Conservation (phyloP, 495 filamentous ascomycete species). For the Pyrenula aspistea region DNA sequence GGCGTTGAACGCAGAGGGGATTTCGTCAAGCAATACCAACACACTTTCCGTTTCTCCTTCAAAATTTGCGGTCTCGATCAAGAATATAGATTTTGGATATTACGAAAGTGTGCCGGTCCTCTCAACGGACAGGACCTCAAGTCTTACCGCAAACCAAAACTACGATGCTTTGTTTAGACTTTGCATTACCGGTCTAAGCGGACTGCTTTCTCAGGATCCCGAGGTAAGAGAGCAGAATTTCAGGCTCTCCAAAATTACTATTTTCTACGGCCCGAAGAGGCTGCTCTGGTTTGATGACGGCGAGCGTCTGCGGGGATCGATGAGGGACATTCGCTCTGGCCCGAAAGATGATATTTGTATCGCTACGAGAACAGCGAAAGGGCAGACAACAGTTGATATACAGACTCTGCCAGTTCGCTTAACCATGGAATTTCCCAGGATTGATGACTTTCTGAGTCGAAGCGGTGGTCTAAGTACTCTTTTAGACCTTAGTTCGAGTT, state of each 20-base stretch:
- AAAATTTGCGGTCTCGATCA: not conserved
- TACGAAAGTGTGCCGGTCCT: not conserved
- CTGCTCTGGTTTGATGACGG: slow-evolving; percentile 62
- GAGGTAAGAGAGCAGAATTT: not conserved
- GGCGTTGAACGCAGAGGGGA: not conserved
- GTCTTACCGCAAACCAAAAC: slow-evolving; percentile 11
- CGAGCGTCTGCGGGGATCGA: slow-evolving; percentile 59
- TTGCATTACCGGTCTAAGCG: not conserved
- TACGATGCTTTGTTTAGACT: not conserved
- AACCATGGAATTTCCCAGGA: slow-evolving; percentile 60
- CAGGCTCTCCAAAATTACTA: slow-evolving; percentile 49
- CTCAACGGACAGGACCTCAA: not conserved
- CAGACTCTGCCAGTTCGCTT: slow-evolving; percentile 71
- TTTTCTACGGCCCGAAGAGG: slow-evolving; percentile 62
- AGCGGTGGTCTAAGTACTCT: slow-evolving; percentile 91
- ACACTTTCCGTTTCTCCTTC: not conserved
- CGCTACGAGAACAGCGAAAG: slow-evolving; percentile 37
- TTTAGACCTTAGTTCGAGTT: slow-evolving; percentile 52
- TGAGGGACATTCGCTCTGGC: slow-evolving; percentile 45
- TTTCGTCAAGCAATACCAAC: not conserved
- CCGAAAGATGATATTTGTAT: slow-evolving; percentile 54
- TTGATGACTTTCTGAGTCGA: slow-evolving; percentile 80
- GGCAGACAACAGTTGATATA: slow-evolving; percentile 50
- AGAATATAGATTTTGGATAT: not conserved
- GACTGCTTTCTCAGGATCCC: not conserved